Evolutionary conservation across 2,329 filamentous ascomycete species (phyloP), one percentile per base, ranked within the genome.

Genomic region (Diaporthe capsici): DNA sequence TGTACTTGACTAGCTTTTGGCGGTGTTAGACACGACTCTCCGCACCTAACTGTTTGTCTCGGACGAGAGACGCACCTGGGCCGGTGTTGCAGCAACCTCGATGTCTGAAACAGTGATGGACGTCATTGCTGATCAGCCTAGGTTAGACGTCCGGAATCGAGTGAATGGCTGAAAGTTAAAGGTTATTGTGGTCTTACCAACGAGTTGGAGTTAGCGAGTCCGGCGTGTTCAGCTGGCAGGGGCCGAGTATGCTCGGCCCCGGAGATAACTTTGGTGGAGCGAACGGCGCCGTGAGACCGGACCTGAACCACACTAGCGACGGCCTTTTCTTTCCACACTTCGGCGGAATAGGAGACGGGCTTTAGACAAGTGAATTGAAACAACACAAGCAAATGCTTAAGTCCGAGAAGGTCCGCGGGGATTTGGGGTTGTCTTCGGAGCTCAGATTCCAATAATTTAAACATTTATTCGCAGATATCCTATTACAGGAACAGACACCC

Each of bases 151-250:
- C 13, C 31, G 28, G 34, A 6, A 53, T 34, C 5, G 13, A 37
- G 13, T 53, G 34, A 13, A 34, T 63, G 44, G 55, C 39, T 53
- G 31, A 72, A 25, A n/a, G 13, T 17, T 6, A 42, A 12, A 55
- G 31, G n/a, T 42, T 55, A 5, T 28, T 5, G 2, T 5, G 39
- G 8, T 70, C 2, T 37, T 22, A 72, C 31, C 34, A 17, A 6
- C 44, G 31, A 20, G 31, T 42, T 63, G 53, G 31, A 31, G n/a
- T 42, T 37, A 2, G 22, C 3, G 17, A 49, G 42, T 25, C 70
- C 15, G 57, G 88, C 78, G 88, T 88, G 1, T 94, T 94, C 72
- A 96, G 82, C 75, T 94, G 93, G 85, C 95, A 97, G 82, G 98
- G 71, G 44, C 57, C 44, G 57, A 72, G n/a, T 17, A 60, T 17